phyloP scores from a whole-genome alignment of 495 filamentous ascomycete species.

The Articulospora tetracladia region DNA sequence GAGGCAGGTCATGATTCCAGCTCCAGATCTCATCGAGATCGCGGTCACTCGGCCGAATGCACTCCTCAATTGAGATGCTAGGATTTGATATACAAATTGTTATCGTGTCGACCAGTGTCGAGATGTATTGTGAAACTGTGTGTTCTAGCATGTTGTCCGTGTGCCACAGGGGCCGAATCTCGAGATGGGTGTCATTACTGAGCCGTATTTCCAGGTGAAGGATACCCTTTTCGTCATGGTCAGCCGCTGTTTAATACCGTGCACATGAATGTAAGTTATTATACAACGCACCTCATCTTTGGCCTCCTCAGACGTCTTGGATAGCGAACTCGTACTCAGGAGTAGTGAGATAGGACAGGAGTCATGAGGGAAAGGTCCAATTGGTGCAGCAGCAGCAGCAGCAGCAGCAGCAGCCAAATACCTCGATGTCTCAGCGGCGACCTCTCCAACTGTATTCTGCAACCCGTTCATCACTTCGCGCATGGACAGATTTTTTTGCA shows the following conservation, averaged over 20 bases:
- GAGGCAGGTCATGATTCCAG: slow-evolving; percentile 25
- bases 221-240: neutral
- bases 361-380: no score
- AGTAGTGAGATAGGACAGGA: neutral
- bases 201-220: neutral
- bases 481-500: no score
- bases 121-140: neutral
- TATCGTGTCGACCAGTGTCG: neutral
- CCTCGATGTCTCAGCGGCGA: no score
- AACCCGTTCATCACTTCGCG: no score
- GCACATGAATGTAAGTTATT: neutral
- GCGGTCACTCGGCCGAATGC: neutral
- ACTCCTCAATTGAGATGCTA: neutral
- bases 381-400: no score
- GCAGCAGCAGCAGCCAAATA: no score
- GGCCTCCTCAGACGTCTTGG: neutral
- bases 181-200: neutral
- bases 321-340: neutral
- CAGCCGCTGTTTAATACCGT: no score
- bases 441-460: no score
- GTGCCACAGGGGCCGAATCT: neutral
- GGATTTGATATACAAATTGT: neutral
- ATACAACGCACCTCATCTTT: neutral
- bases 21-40: neutral
- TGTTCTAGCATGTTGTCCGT: neutral